Conservation (phyloP, 352 stramenopile species). For the Aphanomyces euteiches region DNA sequence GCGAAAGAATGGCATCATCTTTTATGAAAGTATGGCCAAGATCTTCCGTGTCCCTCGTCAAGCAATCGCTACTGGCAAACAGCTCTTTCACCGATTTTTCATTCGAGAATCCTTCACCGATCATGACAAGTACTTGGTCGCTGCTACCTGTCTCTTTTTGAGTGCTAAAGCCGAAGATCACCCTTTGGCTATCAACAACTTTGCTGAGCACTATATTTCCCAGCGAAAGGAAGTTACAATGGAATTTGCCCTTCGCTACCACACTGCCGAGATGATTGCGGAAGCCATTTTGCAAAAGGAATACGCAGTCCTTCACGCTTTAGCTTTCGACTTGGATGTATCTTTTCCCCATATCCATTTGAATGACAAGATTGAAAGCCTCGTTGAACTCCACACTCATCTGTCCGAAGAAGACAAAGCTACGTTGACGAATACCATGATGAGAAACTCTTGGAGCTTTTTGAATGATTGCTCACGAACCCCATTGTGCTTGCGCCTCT, state of each 20-base stretch:
- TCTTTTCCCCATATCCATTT: conserved; percentile 84
- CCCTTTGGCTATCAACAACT: conserved; percentile 67
- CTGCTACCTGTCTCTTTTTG: conserved; percentile 71
- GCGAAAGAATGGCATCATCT: conserved; percentile 70
- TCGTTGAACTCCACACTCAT: conserved; percentile 55
- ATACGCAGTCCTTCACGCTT: conserved; percentile 69
- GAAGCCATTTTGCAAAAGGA: conserved; percentile 83
- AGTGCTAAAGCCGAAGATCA: conserved; percentile 80
- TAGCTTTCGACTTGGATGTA: conserved; percentile 82
- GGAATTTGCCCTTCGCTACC: conserved; percentile 79
- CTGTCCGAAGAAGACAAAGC: conserved; percentile 52
- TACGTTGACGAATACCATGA: conserved; percentile 68
- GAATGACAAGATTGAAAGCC: conserved; percentile 82
- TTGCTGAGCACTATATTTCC: conserved; percentile 72
- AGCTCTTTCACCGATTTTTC: conserved; percentile 86
- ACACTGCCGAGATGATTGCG: conserved; percentile 58
- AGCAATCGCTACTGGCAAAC: conserved; percentile 73
- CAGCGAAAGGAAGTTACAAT: conserved; percentile 65
- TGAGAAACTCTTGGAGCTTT: conserved; percentile 85
- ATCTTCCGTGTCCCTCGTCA: conserved; percentile 72
- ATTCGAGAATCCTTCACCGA: conserved; percentile 79
- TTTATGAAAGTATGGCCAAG: conserved; percentile 83
- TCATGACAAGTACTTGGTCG: conserved; percentile 82
- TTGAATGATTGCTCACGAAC: conserved; percentile 87
- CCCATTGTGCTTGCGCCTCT: conserved; percentile 68